Base-by-base conservation (phyloP, 768 basidiomycete species). In the Wakefieldia striispora region DNA sequence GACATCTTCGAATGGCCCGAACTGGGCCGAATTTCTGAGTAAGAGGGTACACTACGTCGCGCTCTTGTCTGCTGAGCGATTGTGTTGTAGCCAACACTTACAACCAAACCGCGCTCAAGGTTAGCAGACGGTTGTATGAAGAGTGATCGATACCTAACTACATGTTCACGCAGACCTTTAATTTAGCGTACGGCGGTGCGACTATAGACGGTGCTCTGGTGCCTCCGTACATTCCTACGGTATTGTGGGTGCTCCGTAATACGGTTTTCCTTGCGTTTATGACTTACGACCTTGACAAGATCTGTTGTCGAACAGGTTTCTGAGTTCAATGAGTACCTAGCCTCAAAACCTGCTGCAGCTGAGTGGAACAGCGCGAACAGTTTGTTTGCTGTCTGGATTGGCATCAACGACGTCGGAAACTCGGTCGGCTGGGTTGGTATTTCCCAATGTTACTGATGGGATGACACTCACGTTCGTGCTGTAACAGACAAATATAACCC, bases 321-420 rank as follows among this genome's bases (percentile, higher is more conserved):
- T 49, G 62, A 81, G 49, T 86, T 84, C 66, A 66, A 84, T 43
- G 56, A 51, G 16, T 67, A 71, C 8, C 75, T 72, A 1, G 78
- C 72, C 2, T 67, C 57, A 33, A 80, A 79, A 60, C 82, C 83
- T 1, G 62, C 72, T 8, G 67, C 64, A 2, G 75, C 79, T 1
- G 74, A 77, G 0, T 87, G 85, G 86, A 74, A 75, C 20, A 75
- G 76, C 49, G 54, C 60, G 4, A 80, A 86, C 57, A 60, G 82
- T 45, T 57, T 87, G 40, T 86, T 88, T 64, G 79, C 79, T 0
- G 64, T 86, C n/a, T 87, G 76, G 75, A 84, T 88, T 49, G 85
- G 86, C 1, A 81, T 87, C 55, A 87, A 87, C 57, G 85, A 86
- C 56, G 75, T 86, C 27, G 49, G 56, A 24, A 51, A 26, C 34